Conservation (phyloP, 371 early-diverging fungal genomes). For the Lichtheimia ramosa region DNA sequence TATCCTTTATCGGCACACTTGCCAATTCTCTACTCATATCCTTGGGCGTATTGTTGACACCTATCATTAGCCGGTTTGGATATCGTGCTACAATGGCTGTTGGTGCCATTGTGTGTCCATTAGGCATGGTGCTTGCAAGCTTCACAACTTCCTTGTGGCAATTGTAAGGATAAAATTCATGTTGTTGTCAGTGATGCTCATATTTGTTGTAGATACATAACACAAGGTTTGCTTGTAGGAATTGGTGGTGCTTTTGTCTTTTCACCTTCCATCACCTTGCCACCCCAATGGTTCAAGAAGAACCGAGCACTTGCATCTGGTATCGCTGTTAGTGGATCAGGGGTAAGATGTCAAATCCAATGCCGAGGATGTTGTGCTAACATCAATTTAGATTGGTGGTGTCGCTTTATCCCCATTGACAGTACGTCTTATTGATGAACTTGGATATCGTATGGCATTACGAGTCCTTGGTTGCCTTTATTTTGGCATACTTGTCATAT, state of each 20-base stretch:
- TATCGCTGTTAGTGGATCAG: slow-evolving; percentile 66
- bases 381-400: slow-evolving; percentile 59
- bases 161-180: slow-evolving; percentile 30
- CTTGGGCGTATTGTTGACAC: slow-evolving; percentile 41
- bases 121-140: slow-evolving; percentile 42
- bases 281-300: slow-evolving; percentile 46
- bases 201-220: slow-evolving; percentile 26
- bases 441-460: slow-evolving; percentile 59
- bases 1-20: slow-evolving; percentile 19
- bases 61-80: slow-evolving; percentile 51
- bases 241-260: slow-evolving; percentile 41
- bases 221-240: slow-evolving; percentile 52
- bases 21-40: slow-evolving; percentile 9
- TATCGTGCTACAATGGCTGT: slow-evolving; percentile 48
- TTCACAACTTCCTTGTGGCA: slow-evolving; percentile 46
- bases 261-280: slow-evolving; percentile 38
- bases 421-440: slow-evolving; percentile 40
- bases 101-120: slow-evolving; percentile 35
- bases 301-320: slow-evolving; percentile 47
- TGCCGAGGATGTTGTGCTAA: neutral
- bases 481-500: slow-evolving; percentile 38
- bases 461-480: slow-evolving; percentile 38
- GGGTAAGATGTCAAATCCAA: slow-evolving; percentile 20
- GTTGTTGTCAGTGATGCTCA: slow-evolving; percentile 9
- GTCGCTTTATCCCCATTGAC: slow-evolving; percentile 63